Conservation (phyloP, 179 eudicot species). For the Patellifolia procumbens region DNA sequence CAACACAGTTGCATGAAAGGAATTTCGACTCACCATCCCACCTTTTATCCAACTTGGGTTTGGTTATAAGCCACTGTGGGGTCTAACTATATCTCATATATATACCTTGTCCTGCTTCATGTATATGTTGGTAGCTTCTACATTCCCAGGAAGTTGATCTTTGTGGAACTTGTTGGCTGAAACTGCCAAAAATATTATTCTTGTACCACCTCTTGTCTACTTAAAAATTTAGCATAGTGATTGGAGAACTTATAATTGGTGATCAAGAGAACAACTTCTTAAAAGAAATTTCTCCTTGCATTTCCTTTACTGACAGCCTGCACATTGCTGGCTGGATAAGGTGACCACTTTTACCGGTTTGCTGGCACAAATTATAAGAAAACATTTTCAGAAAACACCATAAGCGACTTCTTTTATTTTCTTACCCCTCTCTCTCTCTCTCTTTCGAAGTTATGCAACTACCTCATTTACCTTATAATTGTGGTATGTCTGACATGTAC, state of each 20-base stretch:
- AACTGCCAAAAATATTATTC: background rate
- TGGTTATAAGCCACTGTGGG: no score
- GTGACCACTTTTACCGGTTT: background rate
- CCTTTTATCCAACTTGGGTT: background rate
- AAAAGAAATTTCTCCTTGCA: background rate
- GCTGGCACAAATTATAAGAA: background rate
- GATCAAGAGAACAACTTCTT: background rate
- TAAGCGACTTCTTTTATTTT: background rate
- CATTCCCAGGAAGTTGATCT: background rate
- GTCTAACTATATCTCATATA: background rate
- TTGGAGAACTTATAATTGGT: background rate
- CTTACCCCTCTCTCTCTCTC: background rate
- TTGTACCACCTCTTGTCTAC: background rate
- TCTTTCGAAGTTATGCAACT: background rate
- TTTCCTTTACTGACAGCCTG: background rate
- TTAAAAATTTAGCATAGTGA: background rate
- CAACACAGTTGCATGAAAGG: background rate
- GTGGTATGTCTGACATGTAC: conserved; percentile 23
- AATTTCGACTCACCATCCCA: background rate
- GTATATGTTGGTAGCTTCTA: background rate
- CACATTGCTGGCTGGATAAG: background rate
- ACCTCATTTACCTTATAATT: background rate
- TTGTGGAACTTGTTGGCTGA: background rate
- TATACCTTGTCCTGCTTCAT: background rate
- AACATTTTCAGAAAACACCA: background rate